Evolutionary conservation across 352 stramenopile species (phyloP), one percentile per base, ranked within the genome.

Genomic region (Pythium monospermum): DNA sequence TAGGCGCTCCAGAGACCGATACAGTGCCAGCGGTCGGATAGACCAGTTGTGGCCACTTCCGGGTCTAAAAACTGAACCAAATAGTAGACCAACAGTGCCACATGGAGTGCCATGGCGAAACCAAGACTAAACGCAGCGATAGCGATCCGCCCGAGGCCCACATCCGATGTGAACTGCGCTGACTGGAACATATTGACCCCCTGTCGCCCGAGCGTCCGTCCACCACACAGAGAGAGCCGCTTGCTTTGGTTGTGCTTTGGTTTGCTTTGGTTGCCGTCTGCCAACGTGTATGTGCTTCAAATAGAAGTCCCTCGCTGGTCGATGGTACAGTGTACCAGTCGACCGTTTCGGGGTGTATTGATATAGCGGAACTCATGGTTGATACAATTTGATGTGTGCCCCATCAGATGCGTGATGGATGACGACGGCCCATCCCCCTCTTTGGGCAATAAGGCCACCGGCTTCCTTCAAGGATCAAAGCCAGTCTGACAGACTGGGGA

Each of bases 1-100:
- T 95, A 95, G 21, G 87, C 64, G 52, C 64, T 61, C 85, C 85
- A 95, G 53, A 79, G 75, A 53, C 66, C 69, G 28, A 80, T 40
- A 39, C 76, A 85, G 22, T 60, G 53, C 75, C 77, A 87, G 45
- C 58, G 64, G 39, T 57, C 52, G 6, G 59, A 33, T 38, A 43
- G 19, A 13, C 47, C 11, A n/a, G n/a, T n/a, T n/a, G n/a, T n/a
- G 22, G 49, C 49, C 3, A 57, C 22, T 7, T 67, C 51, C 28
- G 67, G 65, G 18, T 27, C 28, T 23, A 42, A 19, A 13, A 41
- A 31, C 10, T 22, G 26, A 18, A 70, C 55, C 11, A 53, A 43
- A 38, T 52, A 61, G 45, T 72, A 78, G 18, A 71, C 52, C 19
- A 85, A 50, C 44, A 88, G 41, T 32, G 66, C 69, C 19, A 71